phyloP scores from a whole-genome alignment of 2,329 filamentous ascomycete genomes.

The Colletotrichum sansevieriae region DNA sequence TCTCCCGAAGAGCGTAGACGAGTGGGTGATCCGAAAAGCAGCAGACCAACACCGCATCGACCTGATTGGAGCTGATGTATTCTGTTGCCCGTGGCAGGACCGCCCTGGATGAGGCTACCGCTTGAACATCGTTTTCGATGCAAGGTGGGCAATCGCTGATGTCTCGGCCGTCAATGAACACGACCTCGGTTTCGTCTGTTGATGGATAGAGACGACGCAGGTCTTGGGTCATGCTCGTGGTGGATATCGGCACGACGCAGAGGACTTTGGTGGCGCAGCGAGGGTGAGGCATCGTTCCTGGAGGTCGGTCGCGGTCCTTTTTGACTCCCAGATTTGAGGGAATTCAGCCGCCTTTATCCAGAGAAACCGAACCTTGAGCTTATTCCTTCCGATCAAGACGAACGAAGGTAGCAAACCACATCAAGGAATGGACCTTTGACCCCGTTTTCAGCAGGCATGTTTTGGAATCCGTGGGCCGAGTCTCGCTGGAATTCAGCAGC shows the following conservation, averaged over 20 bases:
- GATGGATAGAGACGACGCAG: conserved; percentile 13
- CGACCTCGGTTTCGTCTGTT: not conserved
- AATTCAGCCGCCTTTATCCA: conserved; percentile 10
- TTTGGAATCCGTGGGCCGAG: not conserved
- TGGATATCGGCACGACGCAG: conserved; percentile 36
- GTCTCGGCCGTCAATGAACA: conserved; percentile 26
- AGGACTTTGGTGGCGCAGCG: not conserved
- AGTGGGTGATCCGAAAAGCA: conserved; percentile 38
- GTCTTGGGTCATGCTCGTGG: conserved; percentile 32
- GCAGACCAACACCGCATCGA: conserved; percentile 30
- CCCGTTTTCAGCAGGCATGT: conserved; percentile 20
- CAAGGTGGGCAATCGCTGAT: conserved; percentile 22
- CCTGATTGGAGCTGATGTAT: conserved; percentile 3
- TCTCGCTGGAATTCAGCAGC: conserved; percentile 26
- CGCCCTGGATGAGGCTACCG: not conserved
- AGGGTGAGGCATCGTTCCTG: not conserved
- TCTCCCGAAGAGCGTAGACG: conserved; percentile 15
- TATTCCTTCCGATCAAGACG: not conserved
- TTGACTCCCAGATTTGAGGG: not conserved
- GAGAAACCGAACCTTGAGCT: not conserved
- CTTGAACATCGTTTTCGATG: conserved; percentile 30
- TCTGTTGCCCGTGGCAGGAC: conserved; percentile 16
- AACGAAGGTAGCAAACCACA: not conserved
- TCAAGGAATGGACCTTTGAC: not conserved
- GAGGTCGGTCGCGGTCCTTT: not conserved